These are phyloP conservation scores for Waitea zeae DNA, from an alignment of 1,284 basidiomycete genomes.

Conservation along the genomic window DNA sequence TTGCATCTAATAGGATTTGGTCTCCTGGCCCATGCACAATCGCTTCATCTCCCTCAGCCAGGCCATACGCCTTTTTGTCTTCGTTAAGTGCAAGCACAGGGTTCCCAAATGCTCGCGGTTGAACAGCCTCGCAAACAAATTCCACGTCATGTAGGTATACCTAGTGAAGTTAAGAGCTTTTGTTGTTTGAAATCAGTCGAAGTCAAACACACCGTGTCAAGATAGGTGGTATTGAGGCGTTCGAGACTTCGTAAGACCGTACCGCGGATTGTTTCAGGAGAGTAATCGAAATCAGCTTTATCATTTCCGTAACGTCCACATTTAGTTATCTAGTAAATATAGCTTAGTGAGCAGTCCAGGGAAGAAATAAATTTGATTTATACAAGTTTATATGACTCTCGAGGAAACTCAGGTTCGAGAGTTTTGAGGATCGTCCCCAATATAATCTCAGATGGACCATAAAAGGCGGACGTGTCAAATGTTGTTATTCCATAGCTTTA, in stretches of 20 bases:
- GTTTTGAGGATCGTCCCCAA: slow-evolving; percentile 61
- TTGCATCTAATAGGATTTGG: slow-evolving; percentile 57
- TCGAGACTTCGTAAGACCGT: slow-evolving; percentile 59
- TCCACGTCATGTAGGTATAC: slow-evolving; percentile 90
- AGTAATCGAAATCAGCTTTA: slow-evolving; percentile 66
- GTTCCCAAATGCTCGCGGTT: slow-evolving; percentile 29
- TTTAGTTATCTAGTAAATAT: slow-evolving; percentile 63
- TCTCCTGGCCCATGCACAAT: slow-evolving; percentile 66
- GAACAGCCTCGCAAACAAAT: slow-evolving; percentile 52
- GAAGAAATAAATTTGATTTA: slow-evolving; percentile 7
- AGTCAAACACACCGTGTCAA: slow-evolving; percentile 82
- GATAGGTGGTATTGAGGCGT: slow-evolving; percentile 65
- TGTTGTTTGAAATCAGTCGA: no score
- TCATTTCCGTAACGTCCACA: slow-evolving; percentile 80
- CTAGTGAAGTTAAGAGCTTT: no score
- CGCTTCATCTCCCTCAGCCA: slow-evolving; percentile 37
- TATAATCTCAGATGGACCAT: slow-evolving; percentile 82
- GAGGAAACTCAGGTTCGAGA: slow-evolving; percentile 56
- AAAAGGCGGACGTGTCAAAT: slow-evolving; percentile 84
- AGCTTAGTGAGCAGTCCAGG: not conserved
- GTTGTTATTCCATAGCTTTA: slow-evolving; percentile 74
- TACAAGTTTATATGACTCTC: slow-evolving; percentile 66
- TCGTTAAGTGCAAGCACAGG: slow-evolving; percentile 34
- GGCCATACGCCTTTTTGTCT: slow-evolving; percentile 40
- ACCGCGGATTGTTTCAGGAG: slow-evolving; percentile 46